These are phyloP conservation scores for Pisolithus microcarpus DNA, from an alignment of 768 basidiomycete genomes.

Conservation along the genomic window DNA sequence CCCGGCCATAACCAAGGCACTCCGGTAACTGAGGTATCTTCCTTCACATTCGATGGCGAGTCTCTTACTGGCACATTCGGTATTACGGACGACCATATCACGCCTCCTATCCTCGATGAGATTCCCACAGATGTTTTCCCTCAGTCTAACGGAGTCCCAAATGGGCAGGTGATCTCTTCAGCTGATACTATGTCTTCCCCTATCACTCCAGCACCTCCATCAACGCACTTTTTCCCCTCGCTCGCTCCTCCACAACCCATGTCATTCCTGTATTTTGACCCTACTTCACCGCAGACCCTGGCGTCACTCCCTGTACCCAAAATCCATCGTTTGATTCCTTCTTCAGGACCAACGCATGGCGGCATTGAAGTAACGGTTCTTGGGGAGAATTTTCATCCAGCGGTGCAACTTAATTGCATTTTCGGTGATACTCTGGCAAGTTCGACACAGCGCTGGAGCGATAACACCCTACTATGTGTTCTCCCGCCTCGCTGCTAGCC, in stretches of 20 bases:
- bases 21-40: slow-evolving; percentile 2
- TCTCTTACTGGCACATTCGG: slow-evolving; percentile 1
- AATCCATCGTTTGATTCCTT: slow-evolving; percentile 81
- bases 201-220: slow-evolving; percentile 10
- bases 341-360: slow-evolving; percentile 79
- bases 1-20: slow-evolving; percentile 4
- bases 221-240: slow-evolving; percentile 12
- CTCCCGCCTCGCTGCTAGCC: slow-evolving; percentile 72
- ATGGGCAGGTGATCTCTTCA: slow-evolving; percentile 13
- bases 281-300: slow-evolving; percentile 40
- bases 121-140: slow-evolving; percentile 10
- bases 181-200: slow-evolving; percentile 14
- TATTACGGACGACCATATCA: slow-evolving; percentile 6
- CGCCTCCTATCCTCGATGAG: slow-evolving; percentile 3
- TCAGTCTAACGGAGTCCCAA: slow-evolving; percentile 8
- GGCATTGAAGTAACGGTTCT: slow-evolving; percentile 93
- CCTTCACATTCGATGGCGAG: slow-evolving; percentile 4
- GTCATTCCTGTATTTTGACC: slow-evolving; percentile 58
- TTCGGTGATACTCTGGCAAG: slow-evolving; percentile 82
- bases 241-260: slow-evolving; percentile 35
- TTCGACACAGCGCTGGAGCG: slow-evolving; percentile 86
- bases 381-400: slow-evolving; percentile 82
- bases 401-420: slow-evolving; percentile 63
- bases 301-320: slow-evolving; percentile 53
- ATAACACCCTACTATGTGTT: slow-evolving; percentile 87